These are phyloP conservation scores for Candida ortonii DNA, from an alignment of 805 yeast genomes.

Conservation along the genomic window DNA sequence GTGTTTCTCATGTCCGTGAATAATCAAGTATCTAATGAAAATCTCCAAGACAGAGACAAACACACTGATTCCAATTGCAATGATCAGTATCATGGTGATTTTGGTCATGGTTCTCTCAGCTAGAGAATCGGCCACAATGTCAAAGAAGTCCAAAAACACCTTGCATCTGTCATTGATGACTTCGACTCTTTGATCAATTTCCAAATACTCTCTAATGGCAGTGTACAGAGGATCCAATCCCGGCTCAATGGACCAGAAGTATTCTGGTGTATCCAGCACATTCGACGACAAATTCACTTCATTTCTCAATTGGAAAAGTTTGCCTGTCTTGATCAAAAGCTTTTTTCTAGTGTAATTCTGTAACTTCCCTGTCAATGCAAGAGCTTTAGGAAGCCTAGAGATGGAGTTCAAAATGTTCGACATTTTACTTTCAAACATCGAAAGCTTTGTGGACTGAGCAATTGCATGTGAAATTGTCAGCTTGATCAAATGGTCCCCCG, in stretches of 20 bases:
- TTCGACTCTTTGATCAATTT: slow-evolving; percentile 91
- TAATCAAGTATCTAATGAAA: slow-evolving; percentile 52
- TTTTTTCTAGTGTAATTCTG: slow-evolving; percentile 80
- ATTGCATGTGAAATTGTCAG: slow-evolving; percentile 93
- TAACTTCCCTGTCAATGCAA: slow-evolving; percentile 85
- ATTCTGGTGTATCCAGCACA: slow-evolving; percentile 91
- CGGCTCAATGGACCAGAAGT: slow-evolving; percentile 95
- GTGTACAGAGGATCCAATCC: slow-evolving; percentile 87
- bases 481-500: slow-evolving; percentile 91
- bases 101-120: slow-evolving; percentile 91
- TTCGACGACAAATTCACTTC: slow-evolving; percentile 91
- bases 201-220: slow-evolving; percentile 88
- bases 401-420: slow-evolving; percentile 79
- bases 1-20: slow-evolving; percentile 20
- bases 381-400: slow-evolving; percentile 81
- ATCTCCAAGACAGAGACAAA: slow-evolving; percentile 75
- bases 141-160: slow-evolving; percentile 90
- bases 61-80: slow-evolving; percentile 75
- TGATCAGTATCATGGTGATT: slow-evolving; percentile 85
- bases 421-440: slow-evolving; percentile 89
- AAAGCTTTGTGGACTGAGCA: slow-evolving; percentile 91
- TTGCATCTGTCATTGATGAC: slow-evolving; percentile 91
- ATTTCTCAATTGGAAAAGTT: slow-evolving; percentile 82
- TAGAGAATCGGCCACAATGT: slow-evolving; percentile 87
- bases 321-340: slow-evolving; percentile 83